Percentiles rank a stretch among this genome's conserved stretches.
phyloP scores from a whole-genome alignment of 805 yeast genomes.

The Zygosaccharomyces lentus region DNA sequence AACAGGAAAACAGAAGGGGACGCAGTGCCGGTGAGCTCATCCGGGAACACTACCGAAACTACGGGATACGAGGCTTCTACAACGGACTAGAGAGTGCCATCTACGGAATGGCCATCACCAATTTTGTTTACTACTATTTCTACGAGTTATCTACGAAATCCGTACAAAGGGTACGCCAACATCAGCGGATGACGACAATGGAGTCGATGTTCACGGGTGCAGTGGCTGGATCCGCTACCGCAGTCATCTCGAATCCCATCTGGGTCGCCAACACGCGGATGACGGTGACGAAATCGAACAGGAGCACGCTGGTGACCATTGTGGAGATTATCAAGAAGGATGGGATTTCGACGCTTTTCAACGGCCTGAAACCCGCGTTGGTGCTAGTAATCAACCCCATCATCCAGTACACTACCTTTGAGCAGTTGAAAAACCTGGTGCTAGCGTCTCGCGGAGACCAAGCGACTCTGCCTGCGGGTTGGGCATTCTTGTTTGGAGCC shows the following conservation, averaged over 20 bases:
- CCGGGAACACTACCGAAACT: constrained; percentile 46
- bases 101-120: constrained; percentile 79
- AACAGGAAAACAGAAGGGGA: constrained; percentile 14
- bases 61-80: constrained; percentile 68
- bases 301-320: constrained; percentile 53
- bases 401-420: constrained; percentile 87
- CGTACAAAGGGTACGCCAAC: constrained; percentile 31
- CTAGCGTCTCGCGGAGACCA: constrained; percentile 39
- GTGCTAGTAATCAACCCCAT: constrained; percentile 84
- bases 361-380: constrained; percentile 85
- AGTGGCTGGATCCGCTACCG: constrained; percentile 82
- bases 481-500: constrained; percentile 86
- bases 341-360: constrained; percentile 68
- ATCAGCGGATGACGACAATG: constrained; percentile 47
- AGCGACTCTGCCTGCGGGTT: constrained; percentile 51
- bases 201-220: constrained; percentile 78
- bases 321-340: constrained; percentile 61
- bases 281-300: constrained; percentile 51
- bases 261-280: constrained; percentile 94
- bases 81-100: constrained; percentile 86
- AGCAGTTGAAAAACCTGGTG: constrained; percentile 70
- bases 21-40: constrained; percentile 38
- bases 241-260: constrained; percentile 77
- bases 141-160: constrained; percentile 65
- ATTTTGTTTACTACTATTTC: constrained; percentile 85